Base-by-base conservation (phyloP, 2,329 filamentous ascomycete species). In the Trichoderma semiorbis region DNA sequence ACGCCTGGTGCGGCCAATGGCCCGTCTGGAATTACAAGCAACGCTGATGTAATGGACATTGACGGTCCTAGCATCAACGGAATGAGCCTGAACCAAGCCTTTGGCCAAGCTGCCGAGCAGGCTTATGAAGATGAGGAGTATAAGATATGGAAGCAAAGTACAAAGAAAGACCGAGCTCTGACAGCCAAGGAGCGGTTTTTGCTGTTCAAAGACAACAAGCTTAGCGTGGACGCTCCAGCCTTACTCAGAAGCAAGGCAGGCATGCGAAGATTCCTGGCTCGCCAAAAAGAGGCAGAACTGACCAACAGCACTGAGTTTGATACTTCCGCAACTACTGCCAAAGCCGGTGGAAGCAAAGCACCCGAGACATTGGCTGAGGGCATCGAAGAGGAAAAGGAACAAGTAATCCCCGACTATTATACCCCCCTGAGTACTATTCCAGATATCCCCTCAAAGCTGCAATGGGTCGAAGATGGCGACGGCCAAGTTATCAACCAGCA, bases 131-230 rank as follows among this genome's bases (percentile, higher is more conserved):
- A 98, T 76, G 95, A 98, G 72, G 95, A 98, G 79, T 97, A 96
- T 83, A 97, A 97, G 80, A 93, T 96, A 43, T 99, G 97, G 96
- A 99, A 98, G 83, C 95, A 98, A 81, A 94, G 97, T 53, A 99
- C 96, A 2, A 98, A 98, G 83, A 98, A 96, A 79, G 95, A 97
- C 78, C 91, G 96, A 74, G 96, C 96, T 5, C 84, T 92, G 28
- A 90, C 95, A 68, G 92, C 96, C 72, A 94, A 95, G 74, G 93
- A 97, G 79, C 89, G 96, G 36, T 91, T 94, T 80, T 89, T 92
- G 50, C 88, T 99, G 16, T 97, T 99, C 83, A 92, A 92, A 73
- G 92, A 92, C 65, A 91, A 94, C 77, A 93, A 91, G 77, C 85
- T 99, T 64, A 97, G 98, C 78, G 81, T 88, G 0, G 96, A 99